Evolutionary conservation across 495 filamentous ascomycete genomes (phyloP).

Genomic region (Penicillium riverlandense): DNA sequence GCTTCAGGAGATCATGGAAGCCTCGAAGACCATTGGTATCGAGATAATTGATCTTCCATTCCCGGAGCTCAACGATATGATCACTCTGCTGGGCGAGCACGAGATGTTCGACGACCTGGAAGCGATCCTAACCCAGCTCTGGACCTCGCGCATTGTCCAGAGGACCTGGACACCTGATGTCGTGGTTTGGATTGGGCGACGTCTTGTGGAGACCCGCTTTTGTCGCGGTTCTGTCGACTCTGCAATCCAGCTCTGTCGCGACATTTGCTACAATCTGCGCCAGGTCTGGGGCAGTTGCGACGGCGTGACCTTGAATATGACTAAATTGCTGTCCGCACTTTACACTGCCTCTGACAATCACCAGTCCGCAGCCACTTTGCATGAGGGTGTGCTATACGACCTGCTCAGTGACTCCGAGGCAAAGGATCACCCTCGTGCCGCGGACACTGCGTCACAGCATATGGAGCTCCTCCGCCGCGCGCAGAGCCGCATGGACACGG

Average conservation of each 20-base stretch:
- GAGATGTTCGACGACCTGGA: conserved; percentile 54
- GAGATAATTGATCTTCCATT: conserved; percentile 46
- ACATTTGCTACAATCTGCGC: conserved; percentile 58
- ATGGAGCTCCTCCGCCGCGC: conserved; percentile 45
- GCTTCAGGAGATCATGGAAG: conserved; percentile 42
- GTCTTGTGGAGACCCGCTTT: conserved; percentile 51
- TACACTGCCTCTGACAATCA: conserved; percentile 43
- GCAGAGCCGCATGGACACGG: conserved; percentile 21
- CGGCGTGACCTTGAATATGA: conserved; percentile 46
- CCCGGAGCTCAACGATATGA: conserved; percentile 45
- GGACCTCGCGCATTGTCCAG: conserved; percentile 54
- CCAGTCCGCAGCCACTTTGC: conserved; percentile 44
- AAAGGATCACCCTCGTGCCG: conserved; percentile 21
- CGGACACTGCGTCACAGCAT: conserved; percentile 36
- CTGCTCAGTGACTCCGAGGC: conserved; percentile 37
- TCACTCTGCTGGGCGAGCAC: conserved; percentile 50
- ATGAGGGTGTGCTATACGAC: conserved; percentile 47
- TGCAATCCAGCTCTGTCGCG: conserved; percentile 49
- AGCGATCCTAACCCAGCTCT: conserved; percentile 49
- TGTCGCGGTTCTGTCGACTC: conserved; percentile 32
- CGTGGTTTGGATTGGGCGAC: conserved; percentile 50
- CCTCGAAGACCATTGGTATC: conserved; percentile 41
- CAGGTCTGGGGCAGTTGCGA: conserved; percentile 50
- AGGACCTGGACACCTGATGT: conserved; percentile 47
- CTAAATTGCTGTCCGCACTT: conserved; percentile 46